phyloP scores from a whole-genome alignment of 495 filamentous ascomycete genomes.

The Tirmania nivea region DNA sequence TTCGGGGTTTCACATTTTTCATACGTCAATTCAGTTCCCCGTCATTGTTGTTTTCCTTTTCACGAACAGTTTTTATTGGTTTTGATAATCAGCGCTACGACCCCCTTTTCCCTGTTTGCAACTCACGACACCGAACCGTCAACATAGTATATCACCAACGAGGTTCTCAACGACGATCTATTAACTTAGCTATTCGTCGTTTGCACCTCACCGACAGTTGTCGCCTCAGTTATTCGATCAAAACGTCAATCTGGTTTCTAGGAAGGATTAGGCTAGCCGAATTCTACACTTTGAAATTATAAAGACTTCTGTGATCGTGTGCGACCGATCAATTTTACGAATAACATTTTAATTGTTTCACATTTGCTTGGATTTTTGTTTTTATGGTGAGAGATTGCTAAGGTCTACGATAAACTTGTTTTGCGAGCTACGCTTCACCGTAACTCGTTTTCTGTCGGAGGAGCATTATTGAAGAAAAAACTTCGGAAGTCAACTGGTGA shows the following conservation, averaged over 20 bases:
- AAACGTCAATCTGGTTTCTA: no score
- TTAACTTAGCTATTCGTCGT: slow-evolving; percentile 21
- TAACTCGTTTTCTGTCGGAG: slow-evolving; percentile 13
- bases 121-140: not conserved
- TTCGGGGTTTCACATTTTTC: not conserved
- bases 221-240: not conserved
- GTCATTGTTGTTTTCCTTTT: not conserved
- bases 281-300: no score
- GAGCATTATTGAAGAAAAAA: slow-evolving; percentile 15
- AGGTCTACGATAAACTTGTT: slow-evolving; percentile 8
- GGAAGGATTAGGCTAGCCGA: no score
- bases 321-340: no score
- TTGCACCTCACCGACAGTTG: slow-evolving; percentile 7
- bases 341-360: not conserved
- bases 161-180: slow-evolving; percentile 9
- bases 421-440: slow-evolving; percentile 15
- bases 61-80: not conserved
- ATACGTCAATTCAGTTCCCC: not conserved
- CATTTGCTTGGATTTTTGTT: slow-evolving; percentile 2
- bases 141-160: not conserved
- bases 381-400: slow-evolving; percentile 17
- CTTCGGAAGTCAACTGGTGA: slow-evolving; percentile 1
- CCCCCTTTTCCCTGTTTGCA: no score
- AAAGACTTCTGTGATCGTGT: no score
- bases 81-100: slow-evolving; percentile 9